These are phyloP conservation scores for Endocalyx cinctus DNA, from an alignment of 2,329 filamentous ascomycete genomes.

Conservation along the genomic window DNA sequence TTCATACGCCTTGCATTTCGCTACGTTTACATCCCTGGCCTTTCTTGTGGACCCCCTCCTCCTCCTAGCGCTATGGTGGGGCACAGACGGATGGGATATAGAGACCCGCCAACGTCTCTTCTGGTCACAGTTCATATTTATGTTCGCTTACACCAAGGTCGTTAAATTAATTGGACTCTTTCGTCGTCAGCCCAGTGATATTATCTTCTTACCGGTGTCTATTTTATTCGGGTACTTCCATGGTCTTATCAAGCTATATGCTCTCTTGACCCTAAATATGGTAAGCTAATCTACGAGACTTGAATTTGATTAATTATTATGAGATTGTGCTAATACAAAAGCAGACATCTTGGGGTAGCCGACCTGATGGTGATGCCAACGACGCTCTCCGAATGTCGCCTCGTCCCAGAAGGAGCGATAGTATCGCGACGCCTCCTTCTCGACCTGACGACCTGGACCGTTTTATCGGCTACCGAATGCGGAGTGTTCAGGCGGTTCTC, in stretches of 20 bases:
- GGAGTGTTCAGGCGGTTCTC: slow-evolving; percentile 7
- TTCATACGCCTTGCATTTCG: slow-evolving; percentile 87
- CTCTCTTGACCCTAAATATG: slow-evolving; percentile 75
- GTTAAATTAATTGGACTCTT: slow-evolving; percentile 89
- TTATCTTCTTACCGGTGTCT: slow-evolving; percentile 77
- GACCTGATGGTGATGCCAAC: slow-evolving; percentile 84
- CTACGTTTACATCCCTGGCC: slow-evolving; percentile 86
- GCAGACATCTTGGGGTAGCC: slow-evolving; percentile 93
- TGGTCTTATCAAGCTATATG: slow-evolving; percentile 86
- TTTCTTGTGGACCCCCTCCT: slow-evolving; percentile 73
- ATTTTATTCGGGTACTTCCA: slow-evolving; percentile 91
- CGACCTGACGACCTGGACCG: slow-evolving; percentile 27
- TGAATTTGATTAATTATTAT: slow-evolving; percentile 1
- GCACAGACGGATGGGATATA: slow-evolving; percentile 56
- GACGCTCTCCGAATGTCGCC: slow-evolving; percentile 65
- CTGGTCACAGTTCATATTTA: slow-evolving; percentile 64
- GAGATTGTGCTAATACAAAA: slow-evolving; percentile 13
- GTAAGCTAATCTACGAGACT: slow-evolving; percentile 44
- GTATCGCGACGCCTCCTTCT: slow-evolving; percentile 27
- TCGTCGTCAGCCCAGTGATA: slow-evolving; percentile 74
- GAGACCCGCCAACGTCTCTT: slow-evolving; percentile 51
- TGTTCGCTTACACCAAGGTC: slow-evolving; percentile 79
- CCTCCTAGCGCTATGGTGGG: slow-evolving; percentile 64
- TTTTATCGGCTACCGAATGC: slow-evolving; percentile 13
- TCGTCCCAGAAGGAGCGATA: slow-evolving; percentile 34